Evolutionary conservation across 129 eudicot genomes (phyloP).

Genomic region (Cynara cardunculus): DNA sequence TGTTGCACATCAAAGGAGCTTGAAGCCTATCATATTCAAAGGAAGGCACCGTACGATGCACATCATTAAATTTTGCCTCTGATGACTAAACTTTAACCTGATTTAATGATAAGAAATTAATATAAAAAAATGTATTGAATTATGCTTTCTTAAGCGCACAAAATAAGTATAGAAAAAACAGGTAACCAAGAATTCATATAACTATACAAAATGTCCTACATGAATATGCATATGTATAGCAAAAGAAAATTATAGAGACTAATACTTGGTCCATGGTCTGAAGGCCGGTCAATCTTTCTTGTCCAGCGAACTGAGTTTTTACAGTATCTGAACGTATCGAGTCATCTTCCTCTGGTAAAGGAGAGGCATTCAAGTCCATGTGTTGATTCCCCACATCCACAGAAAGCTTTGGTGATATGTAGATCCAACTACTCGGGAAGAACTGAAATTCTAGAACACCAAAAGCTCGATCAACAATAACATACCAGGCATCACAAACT

Average conservation of each 20-base stretch:
- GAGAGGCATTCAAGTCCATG: constrained; percentile 70
- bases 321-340: constrained; percentile 26
- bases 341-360: constrained; percentile 64
- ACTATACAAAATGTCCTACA: not conserved
- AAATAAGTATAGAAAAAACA: not conserved
- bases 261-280: constrained; percentile 39
- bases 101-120: not conserved
- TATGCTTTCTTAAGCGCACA: not conserved
- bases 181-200: not conserved
- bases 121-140: not conserved
- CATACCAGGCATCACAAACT: constrained; percentile 4
- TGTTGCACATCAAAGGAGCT: not conserved
- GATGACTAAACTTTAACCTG: constrained; percentile 15
- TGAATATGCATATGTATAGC: constrained; percentile 13
- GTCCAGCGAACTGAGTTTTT: constrained; percentile 30
- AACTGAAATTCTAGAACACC: constrained; percentile 14
- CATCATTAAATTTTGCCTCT: not conserved
- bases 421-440: constrained; percentile 16
- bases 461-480: constrained; percentile 8
- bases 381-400: constrained; percentile 37
- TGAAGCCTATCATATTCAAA: not conserved
- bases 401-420: constrained; percentile 9
- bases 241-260: not conserved
- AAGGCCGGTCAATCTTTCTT: constrained; percentile 25
- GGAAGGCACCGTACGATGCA: not conserved